Evolutionary conservation across 805 yeast species (phyloP).

Genomic region (Kluyveromyces lactis): DNA sequence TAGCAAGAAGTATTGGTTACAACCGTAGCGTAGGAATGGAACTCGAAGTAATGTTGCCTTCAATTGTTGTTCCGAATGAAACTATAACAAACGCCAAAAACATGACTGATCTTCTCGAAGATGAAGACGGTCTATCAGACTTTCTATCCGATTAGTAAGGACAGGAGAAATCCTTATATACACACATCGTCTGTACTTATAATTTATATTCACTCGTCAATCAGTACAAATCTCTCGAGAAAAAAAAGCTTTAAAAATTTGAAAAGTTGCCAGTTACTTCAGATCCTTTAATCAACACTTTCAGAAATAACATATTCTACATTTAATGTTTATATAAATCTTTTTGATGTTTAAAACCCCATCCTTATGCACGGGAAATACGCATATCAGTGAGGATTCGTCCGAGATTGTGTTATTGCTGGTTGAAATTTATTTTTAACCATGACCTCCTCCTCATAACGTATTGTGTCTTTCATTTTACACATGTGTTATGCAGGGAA

Average conservation of each 20-base stretch:
- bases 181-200: too few species aligned
- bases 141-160: slow-evolving; percentile 4
- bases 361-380: slow-evolving; percentile 99
- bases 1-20: slow-evolving; percentile 14
- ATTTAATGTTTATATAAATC: too few species aligned
- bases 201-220: too few species aligned
- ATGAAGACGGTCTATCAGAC: slow-evolving; percentile 7
- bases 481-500: slow-evolving; percentile 46
- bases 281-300: too few species aligned
- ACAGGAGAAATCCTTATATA: too few species aligned
- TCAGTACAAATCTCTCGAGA: too few species aligned
- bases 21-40: slow-evolving; percentile 3
- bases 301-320: too few species aligned
- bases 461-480: slow-evolving; percentile 31
- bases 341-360: slow-evolving; percentile 24
- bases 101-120: slow-evolving; percentile 1
- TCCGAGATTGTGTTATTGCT: slow-evolving; percentile 99
- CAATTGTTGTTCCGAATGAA: slow-evolving; percentile 4
- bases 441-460: slow-evolving; percentile 24
- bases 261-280: too few species aligned
- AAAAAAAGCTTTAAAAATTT: too few species aligned
- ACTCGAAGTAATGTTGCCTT: slow-evolving; percentile 1
- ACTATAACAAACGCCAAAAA: not conserved
- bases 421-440: slow-evolving; percentile 95
- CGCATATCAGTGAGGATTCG: slow-evolving; percentile 99